Base-by-base conservation (phyloP, 108 stramenopile species). In the Bacterosira constricta region DNA sequence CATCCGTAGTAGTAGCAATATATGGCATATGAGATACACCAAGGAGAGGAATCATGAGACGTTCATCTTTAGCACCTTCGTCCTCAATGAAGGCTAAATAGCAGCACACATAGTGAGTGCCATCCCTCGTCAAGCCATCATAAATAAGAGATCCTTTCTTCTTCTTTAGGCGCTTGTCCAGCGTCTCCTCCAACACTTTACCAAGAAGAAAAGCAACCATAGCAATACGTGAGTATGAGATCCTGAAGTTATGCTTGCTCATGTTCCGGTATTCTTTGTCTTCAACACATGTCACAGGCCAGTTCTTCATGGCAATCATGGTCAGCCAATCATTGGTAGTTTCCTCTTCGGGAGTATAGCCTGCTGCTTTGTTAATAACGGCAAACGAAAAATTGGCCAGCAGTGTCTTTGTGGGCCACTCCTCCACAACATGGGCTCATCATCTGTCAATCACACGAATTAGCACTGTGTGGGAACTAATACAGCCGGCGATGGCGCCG, bases 71-170 rank as follows among this genome's bases (percentile, higher is more conserved):
- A 13, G 5, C 5, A n/a, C 56, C 56, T 35, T 57, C 56, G 17
- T 35, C 34, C n/a, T 32, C 32, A 29, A 57, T 57, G 31, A 35
- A 57, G 8, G 56, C 11, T 32, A 10, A 25, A 57, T 57, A 57
- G 2, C 27, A n/a, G 9, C 29, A 25, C 3, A 32, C 31, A 12
- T 32, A 57, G n/a, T 57, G 56, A 1, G 34, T 57, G 7, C 32
- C 30, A 57, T 35, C n/a, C 4, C 31, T 17, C 17, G 56, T 57
- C n/a, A 29, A 57, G 3, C 56, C 56, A 57, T 57, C 56, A 32
- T 57, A 32, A 32, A 57, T 17, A 9, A 13, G 10, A 6, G 31
- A 9, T 17, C n/a, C 56, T 3, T 57, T 32, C n/a, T 31, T 35
- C 4, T 3, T 32, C 56, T 17, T 35, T 17, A 57, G 26, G 17